Evolutionary conservation across 1,284 basidiomycete genomes (phyloP), one percentile per base, ranked within the genome.

Genomic region (Dichomitus squalens): DNA sequence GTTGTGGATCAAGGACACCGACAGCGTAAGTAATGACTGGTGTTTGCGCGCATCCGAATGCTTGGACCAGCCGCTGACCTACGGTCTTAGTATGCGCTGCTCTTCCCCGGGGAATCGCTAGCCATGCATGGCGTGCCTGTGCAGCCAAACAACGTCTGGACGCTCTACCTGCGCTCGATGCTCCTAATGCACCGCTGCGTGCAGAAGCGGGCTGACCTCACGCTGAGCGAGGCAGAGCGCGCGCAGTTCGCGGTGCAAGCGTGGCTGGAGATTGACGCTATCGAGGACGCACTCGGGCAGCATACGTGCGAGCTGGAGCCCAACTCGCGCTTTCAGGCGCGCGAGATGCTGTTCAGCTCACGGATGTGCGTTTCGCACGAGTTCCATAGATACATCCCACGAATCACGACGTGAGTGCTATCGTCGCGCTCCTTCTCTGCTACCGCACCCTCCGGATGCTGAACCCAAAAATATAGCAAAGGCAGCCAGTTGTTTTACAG

Each of bases 301-400:
- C 88, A 90, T 66, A 82, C 80, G 1, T 91, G 88, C 68, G 74
- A 73, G n/a, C 75, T 86, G 38, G 88, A 90, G 70, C 75, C 80
- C 55, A 76, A 84, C 3, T 87, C 82, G 58, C 74, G 90, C 33
- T 89, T 80, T 64, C 81, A 85, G 57, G 87, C 85, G 41, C 76
- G 87, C 48, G 88, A 90, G 65, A 86, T 82, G 66, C 74, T 90
- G 23, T 90, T 89, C 76, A 90, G 88, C 64, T 85, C 82, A 34
- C 79, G 88, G 35, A 87, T 87, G 83, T 83, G 79, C 59, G 83
- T 92, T 38, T 84, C 85, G 7, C 81, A 86, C 59, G 87, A 88
- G 63, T 91, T 88, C 67, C 82, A 79, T 63, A 75, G 82, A 43
- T 87, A 79, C 66, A 80, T 87, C 38, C 86, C 88, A 0, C 74